Percentiles rank a stretch among this genome's conserved stretches.
These are phyloP conservation scores for Chaetoscypha palmicola DNA, from an alignment of 2,329 filamentous ascomycete genomes.

Conservation along the genomic window DNA sequence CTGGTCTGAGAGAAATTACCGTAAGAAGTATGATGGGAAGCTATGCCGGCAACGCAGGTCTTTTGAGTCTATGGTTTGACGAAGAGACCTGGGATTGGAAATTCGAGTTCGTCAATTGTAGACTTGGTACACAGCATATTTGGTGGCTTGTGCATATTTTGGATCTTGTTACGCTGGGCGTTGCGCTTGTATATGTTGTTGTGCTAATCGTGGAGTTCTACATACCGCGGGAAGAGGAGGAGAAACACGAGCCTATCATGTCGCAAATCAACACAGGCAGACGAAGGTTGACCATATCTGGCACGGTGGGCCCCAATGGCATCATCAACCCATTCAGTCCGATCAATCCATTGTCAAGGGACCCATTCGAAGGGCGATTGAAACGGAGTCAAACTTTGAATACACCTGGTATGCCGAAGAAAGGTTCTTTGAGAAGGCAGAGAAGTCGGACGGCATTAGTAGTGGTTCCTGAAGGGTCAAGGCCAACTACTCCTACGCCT, in stretches of 20 bases:
- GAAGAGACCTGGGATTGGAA: conserved; percentile 64
- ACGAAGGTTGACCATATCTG: conserved; percentile 1
- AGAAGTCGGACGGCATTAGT: conserved; percentile 7
- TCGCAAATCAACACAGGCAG: conserved; percentile 4
- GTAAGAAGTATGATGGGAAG: conserved; percentile 98
- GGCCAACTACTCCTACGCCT: background rate
- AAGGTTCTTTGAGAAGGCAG: conserved; percentile 11
- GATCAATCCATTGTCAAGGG: background rate
- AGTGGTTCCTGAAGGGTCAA: conserved; percentile 1
- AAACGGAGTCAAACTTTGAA: conserved; percentile 7
- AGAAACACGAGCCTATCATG: conserved; percentile 1
- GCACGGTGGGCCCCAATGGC: background rate
- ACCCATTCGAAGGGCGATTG: background rate
- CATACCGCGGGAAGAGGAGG: background rate
- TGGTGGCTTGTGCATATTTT: conserved; percentile 89
- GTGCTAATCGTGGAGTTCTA: conserved; percentile 3
- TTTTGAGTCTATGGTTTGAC: conserved; percentile 89
- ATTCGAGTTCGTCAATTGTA: conserved; percentile 72
- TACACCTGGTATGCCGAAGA: conserved; percentile 8
- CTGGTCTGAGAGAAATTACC: conserved; percentile 79
- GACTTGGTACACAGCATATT: conserved; percentile 76
- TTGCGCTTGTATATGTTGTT: conserved; percentile 17
- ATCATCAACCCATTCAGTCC: background rate
- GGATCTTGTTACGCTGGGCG: conserved; percentile 36
- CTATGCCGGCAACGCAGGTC: conserved; percentile 83